A percentile compares a stretch with the other conserved stretches of the same genome.
phyloP scores from a whole-genome alignment of 2,329 filamentous ascomycete species.

The Cercospora citrullina region DNA sequence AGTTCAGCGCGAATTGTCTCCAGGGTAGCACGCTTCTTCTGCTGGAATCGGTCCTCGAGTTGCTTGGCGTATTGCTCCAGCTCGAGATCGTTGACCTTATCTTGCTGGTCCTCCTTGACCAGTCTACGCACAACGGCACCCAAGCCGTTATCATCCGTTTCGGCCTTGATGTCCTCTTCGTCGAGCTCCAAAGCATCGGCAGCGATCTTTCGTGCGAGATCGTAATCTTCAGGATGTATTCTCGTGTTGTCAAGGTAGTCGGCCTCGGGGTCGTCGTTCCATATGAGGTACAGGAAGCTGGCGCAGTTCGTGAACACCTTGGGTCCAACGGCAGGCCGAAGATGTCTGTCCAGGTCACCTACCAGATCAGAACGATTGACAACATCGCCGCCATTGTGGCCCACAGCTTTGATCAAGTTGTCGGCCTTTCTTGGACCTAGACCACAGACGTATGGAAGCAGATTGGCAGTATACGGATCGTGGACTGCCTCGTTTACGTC shows the following conservation, averaged over 20 bases:
- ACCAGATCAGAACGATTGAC: conserved; percentile 83
- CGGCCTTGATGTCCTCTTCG: conserved; percentile 95
- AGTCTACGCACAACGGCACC: conserved; percentile 91
- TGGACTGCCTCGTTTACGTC: conserved; percentile 89
- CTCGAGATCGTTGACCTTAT: conserved; percentile 93
- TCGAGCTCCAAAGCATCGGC: conserved; percentile 95
- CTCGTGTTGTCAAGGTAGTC: conserved; percentile 96
- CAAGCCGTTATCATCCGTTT: conserved; percentile 84
- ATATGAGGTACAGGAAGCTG: conserved; percentile 89
- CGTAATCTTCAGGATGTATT: conserved; percentile 97
- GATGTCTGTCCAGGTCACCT: conserved; percentile 69
- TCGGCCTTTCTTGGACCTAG: conserved; percentile 89
- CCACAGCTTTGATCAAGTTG: conserved; percentile 82
- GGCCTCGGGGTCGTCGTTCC: conserved; percentile 59
- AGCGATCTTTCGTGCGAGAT: conserved; percentile 96
- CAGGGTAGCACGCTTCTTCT: conserved; percentile 90
- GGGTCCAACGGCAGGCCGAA: conserved; percentile 72
- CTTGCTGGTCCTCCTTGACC: conserved; percentile 90
- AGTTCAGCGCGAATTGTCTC: conserved; percentile 95
- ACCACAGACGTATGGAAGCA: conserved; percentile 87
- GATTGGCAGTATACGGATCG: conserved; percentile 78
- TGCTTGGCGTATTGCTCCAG: conserved; percentile 97
- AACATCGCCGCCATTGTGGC: conserved; percentile 83
- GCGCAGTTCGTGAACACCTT: conserved; percentile 96
- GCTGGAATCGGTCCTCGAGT: conserved; percentile 86